Base-by-base conservation (phyloP, 331 rosid genomes). In the Telfairia occidentalis region DNA sequence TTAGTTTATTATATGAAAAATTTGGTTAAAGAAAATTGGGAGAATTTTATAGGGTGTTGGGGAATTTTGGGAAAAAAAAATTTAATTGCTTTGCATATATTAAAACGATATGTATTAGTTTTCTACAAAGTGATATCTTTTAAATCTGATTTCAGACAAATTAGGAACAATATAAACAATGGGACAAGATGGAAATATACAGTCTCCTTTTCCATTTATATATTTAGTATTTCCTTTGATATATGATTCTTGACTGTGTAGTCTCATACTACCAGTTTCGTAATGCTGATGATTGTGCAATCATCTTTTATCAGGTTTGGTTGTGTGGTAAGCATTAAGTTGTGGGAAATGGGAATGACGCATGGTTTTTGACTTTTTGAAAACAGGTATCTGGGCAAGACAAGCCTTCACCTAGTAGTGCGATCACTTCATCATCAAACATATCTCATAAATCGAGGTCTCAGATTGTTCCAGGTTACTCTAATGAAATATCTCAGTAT, bases 301-400 rank as follows among this genome's bases (percentile, higher is more conserved):
- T 19, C 34, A 19, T 55, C 46, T n/a, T 7, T 15, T 6, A 10
- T 50, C 3, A 29, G 5, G 15, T 49, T 50, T 50, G 19, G 30
- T n/a, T 50, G 11, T 52, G 77, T 37, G 48, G 63, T 16, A 28
- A 54, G 34, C 19, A 9, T 64, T 19, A 53, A 74, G 10, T 42
- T 18, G 48, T 29, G 76, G 76, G 72, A 78, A 74, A 71, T 29
- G 76, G 76, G 72, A 78, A 74, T 79, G 78, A 79, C 26, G 40
- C 61, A 38, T 70, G 35, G 54, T 60, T 75, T 75, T 80, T 77
- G 66, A 46, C 40, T 42, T 42, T 10, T 4, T 66, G 59, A 80
- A 45, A 61, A 86, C 89, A 93, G 97, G 87, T 88, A 74, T 89
- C 98, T 80, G 98, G 95, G 59, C 92, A 82, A 87, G 97, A 91